These are phyloP conservation scores for Panicum virgatum DNA, from an alignment of 202 grass and related monocot genomes.

Conservation along the genomic window DNA sequence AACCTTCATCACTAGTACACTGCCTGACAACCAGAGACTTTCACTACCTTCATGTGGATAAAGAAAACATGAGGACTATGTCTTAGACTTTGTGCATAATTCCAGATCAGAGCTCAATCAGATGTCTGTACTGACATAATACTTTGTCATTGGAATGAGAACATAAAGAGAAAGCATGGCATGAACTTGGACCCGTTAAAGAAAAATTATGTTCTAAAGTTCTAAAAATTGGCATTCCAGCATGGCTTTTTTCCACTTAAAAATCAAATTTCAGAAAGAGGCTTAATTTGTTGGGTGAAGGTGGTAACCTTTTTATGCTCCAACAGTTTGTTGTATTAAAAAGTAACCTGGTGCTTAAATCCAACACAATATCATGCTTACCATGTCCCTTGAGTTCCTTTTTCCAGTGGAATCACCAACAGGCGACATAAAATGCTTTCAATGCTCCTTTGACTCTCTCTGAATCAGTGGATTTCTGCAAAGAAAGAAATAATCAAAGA, in stretches of 20 bases:
- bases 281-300: background rate
- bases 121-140: constrained; percentile 3
- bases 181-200: constrained; percentile 25
- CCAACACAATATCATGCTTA: constrained; percentile 2
- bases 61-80: background rate
- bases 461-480: constrained; percentile 26
- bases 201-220: background rate
- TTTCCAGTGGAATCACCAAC: constrained; percentile 18
- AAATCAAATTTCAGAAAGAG: background rate
- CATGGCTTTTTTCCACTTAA: background rate
- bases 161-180: constrained; percentile 9
- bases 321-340: background rate
- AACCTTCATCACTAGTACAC: constrained; percentile 15
- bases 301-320: background rate
- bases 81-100: constrained; percentile 14
- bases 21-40: constrained; percentile 34
- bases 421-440: constrained; percentile 2
- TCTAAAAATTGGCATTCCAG: background rate
- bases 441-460: constrained; percentile 16
- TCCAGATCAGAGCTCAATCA: constrained; percentile 29
- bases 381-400: background rate
- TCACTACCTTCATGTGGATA: constrained; percentile 12
- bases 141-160: background rate
- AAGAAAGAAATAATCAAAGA: constrained; percentile 23
- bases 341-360: background rate